phyloP scores from a whole-genome alignment of 257 asterid genomes.

The Phtheirospermum japonicum region DNA sequence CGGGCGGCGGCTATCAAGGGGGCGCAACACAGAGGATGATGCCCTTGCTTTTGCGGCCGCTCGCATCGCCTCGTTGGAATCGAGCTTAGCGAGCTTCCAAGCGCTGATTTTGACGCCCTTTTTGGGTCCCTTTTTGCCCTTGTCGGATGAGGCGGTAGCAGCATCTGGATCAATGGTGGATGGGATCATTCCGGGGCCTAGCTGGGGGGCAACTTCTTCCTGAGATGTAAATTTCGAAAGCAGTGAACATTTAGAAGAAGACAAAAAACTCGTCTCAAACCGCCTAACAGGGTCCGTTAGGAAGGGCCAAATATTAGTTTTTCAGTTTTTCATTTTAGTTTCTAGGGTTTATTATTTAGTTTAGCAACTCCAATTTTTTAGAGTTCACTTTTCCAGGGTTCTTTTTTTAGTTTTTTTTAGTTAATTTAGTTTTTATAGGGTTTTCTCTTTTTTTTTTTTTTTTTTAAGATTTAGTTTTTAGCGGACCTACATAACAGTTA shows the following conservation, averaged over 20 bases:
- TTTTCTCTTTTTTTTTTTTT: no score
- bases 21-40: slow-evolving; percentile 90
- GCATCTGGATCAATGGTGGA: slow-evolving; percentile 98
- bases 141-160: slow-evolving; percentile 44
- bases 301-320: no score
- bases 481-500: no score
- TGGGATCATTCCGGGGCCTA: slow-evolving; percentile 92
- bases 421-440: no score
- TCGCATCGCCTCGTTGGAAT: slow-evolving; percentile 84
- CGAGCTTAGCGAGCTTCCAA: slow-evolving; percentile 95
- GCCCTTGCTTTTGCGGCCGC: slow-evolving; percentile 99
- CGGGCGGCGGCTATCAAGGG: slow-evolving; percentile 62
- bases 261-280: no score
- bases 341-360: no score
- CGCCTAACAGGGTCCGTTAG: no score
- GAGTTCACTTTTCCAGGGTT: no score
- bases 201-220: slow-evolving; percentile 99
- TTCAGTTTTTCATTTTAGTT: no score
- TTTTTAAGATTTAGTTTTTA: no score
- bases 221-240: slow-evolving; percentile 25
- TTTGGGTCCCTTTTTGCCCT: slow-evolving; percentile 56
- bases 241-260: background rate
- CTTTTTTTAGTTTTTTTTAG: no score
- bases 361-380: no score
- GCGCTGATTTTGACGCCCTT: slow-evolving; percentile 82